Evolutionary conservation across 768 basidiomycete genomes (phyloP).

Genomic region (Boletus rubescentipes): DNA sequence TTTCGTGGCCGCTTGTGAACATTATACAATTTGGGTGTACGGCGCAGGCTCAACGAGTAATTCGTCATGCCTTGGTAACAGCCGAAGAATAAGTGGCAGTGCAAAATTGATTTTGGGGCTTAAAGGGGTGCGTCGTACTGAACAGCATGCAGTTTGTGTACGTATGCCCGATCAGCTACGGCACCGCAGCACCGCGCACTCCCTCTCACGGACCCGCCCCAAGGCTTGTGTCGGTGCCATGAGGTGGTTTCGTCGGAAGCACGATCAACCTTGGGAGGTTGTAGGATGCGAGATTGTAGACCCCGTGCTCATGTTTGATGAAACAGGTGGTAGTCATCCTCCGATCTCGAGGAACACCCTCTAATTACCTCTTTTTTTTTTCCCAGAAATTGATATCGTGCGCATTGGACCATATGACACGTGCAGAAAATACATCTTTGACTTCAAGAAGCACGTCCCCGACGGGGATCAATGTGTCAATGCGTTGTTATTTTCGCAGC

Average conservation of each 20-base stretch:
- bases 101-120: conserved; percentile 7
- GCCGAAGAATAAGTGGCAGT: conserved; percentile 22
- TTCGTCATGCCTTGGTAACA: conserved; percentile 1
- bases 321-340: conserved; percentile 47
- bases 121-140: conserved; percentile 10
- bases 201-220: conserved; percentile 17
- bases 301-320: conserved; percentile 63
- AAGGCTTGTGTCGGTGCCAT: conserved; percentile 20
- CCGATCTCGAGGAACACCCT: conserved; percentile 4
- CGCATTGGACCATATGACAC: conserved; percentile 53
- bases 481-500: conserved; percentile 60
- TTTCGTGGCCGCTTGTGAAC: background rate
- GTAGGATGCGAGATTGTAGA: conserved; percentile 64
- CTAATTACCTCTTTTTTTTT: conserved; percentile 8
- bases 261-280: conserved; percentile 73
- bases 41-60: background rate
- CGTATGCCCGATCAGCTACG: conserved; percentile 15
- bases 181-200: conserved; percentile 15
- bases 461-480: conserved; percentile 47
- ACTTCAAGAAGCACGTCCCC: conserved; percentile 46
- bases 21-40: conserved; percentile 4
- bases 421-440: conserved; percentile 62
- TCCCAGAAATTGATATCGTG: conserved; percentile 57
- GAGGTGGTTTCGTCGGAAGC: conserved; percentile 50
- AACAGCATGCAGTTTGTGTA: conserved; percentile 13